Evolutionary conservation across 176 grass and related monocot genomes (phyloP), one percentile per base, ranked within the genome.

Genomic region (Bonia amplexicaulis): DNA sequence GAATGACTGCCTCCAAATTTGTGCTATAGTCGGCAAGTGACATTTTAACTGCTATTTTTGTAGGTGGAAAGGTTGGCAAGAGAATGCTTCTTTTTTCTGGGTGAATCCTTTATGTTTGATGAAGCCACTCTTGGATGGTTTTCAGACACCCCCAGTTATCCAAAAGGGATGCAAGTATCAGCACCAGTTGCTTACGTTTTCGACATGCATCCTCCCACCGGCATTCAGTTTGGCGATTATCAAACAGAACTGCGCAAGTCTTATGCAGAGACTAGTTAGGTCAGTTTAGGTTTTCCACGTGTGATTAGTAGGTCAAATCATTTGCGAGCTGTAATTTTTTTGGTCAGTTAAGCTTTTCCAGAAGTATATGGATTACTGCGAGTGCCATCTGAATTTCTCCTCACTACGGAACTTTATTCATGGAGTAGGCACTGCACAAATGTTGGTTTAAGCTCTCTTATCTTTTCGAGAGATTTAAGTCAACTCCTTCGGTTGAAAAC

Each of bases 11-110:
- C 45, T 62, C 37, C 52, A 19, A 48, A 48, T 75, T 39, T 53
- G 19, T 25, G 62, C 53, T 66, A 16, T 22, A 59, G 14, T 73
- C 26, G 9, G 47, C 1, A 41, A 20, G 16, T 78, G 52, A 39
- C 46, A 44, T 15, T 83, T 40, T 4, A 61, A 54, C 45, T 46
- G 10, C 37, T 42, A 39, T 63, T 42, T 66, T 87, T 87, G 35
- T 74, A 97, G 95, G 92, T 88, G 46, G 92, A 97, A 76, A 97
- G 82, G 73, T 72, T 91, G 84, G 95, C 95, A 5, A 89, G 90
- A 76, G 95, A 94, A 54, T 86, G 85, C 61, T 93, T 93, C 74
- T 93, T 94, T 84, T 91, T 90, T 78, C 90, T 97, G 37, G 68
- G 53, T 0, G 79, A 90, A 81, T 97, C 95, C 15, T 93, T 97